Base-by-base conservation (phyloP, 2,329 filamentous ascomycete genomes). In the Magnaporthiopsis rhizophila region DNA sequence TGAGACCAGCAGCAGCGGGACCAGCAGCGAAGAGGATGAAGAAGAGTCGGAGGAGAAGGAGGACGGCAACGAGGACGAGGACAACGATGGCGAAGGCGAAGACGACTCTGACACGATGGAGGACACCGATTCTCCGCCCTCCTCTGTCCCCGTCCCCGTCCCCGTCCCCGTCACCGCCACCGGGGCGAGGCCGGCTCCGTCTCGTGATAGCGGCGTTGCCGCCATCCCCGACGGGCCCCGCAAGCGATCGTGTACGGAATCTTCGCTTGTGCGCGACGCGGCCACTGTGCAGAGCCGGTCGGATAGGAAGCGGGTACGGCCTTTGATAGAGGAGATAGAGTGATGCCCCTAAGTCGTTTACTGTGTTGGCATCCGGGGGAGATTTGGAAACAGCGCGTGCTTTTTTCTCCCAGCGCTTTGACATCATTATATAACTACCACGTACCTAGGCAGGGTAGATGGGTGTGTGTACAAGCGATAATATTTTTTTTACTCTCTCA, bases 311-410 rank as follows among this genome's bases (percentile, higher is more conserved):
- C 50, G 53, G 15, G 50, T 15, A 18, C 28, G 53, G 61, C 50
- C 50, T 28, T n/a, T 67, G 57, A 68, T 68, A 18, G 64, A 68
- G 60, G 67, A 67, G 65, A 66, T 65, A 26, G 61, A 62, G 26
- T 63, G 70, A 68, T 72, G 65, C n/a, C 45, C 8, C 45, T 3
- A 7, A 11, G 45, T 21, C 45, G 45, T 9, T 53, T 7, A 6
- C 1, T 24, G 3, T 21, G 38, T 21, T 5, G 18, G 38, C 38
- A 21, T 50, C 5, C 34, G 11, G 11, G 3, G 11, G 34, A 36
- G 12, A 36, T 30, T 38, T 45, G 15, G 38, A 18, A 45, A 45
- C 38, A 6, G 38, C 38, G 38, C 15, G 13, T 18, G 38, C 45
- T 24, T 8, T 21, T 24, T 53, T 21, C 38, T 50, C 21, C 15